A percentile compares a stretch with the other conserved stretches of the same genome.
Evolutionary conservation across 257 asterid species (phyloP).

Genomic region (Solanum microdontum): DNA sequence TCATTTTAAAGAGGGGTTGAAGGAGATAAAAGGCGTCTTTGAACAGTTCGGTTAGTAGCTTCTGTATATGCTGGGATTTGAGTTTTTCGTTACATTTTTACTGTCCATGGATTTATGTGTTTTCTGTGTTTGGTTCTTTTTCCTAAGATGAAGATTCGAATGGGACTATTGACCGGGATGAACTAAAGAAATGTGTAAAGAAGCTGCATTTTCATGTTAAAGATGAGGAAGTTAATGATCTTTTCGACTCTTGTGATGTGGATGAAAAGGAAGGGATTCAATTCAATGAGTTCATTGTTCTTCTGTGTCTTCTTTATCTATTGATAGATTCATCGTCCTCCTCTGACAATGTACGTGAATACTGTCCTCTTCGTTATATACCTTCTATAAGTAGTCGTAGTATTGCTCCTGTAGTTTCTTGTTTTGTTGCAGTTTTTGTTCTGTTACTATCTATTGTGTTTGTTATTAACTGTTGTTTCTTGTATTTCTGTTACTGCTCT

Average conservation of each 20-base stretch:
- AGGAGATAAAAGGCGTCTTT: slow-evolving; percentile 25
- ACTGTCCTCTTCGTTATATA: neutral
- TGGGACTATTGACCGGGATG: slow-evolving; percentile 32
- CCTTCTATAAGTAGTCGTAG: neutral
- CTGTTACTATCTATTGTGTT: neutral
- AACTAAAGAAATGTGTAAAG: slow-evolving; percentile 30
- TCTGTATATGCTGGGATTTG: neutral
- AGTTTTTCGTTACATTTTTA: neutral
- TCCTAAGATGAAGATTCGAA: slow-evolving; percentile 33
- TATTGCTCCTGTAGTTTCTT: neutral
- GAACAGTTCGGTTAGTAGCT: slow-evolving; percentile 27
- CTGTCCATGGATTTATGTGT: neutral
- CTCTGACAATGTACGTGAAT: slow-evolving; percentile 9
- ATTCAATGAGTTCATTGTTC: slow-evolving; percentile 41
- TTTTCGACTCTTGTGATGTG: slow-evolving; percentile 30
- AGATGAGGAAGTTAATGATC: slow-evolving; percentile 34
- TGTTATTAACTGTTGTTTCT: neutral
- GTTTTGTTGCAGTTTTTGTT: neutral
- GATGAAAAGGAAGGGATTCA: slow-evolving; percentile 36
- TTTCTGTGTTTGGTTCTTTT: neutral
- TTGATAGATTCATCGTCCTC: slow-evolving; percentile 18
- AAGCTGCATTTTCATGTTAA: slow-evolving; percentile 18
- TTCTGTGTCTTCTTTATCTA: slow-evolving; percentile 33
- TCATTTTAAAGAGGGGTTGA: slow-evolving; percentile 30
- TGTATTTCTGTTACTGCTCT: neutral